Percentiles rank a stretch among this genome's conserved stretches.
Conservation (phyloP, 371 early-diverging fungal species). For the Gilbertella persicaria region DNA sequence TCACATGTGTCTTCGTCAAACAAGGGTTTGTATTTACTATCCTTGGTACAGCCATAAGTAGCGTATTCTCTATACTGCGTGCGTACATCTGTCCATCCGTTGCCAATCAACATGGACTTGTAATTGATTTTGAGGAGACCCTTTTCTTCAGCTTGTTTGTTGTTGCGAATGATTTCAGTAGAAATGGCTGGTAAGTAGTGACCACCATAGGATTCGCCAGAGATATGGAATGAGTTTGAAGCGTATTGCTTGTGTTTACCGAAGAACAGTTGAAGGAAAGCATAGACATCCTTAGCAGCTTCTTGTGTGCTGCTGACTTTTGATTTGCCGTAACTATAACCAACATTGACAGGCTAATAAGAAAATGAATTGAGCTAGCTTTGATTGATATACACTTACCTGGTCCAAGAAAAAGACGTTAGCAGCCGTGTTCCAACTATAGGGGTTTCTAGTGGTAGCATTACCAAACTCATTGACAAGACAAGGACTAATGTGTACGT, state of each 20-base stretch:
- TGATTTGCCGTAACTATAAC: constrained; percentile 74
- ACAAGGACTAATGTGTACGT: constrained; percentile 53
- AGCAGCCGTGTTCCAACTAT: constrained; percentile 83
- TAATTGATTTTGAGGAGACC: constrained; percentile 44
- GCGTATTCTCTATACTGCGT: constrained; percentile 86
- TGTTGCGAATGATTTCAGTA: constrained; percentile 54
- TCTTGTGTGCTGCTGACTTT: constrained; percentile 50
- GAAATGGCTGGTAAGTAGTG: constrained; percentile 84
- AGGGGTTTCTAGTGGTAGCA: constrained; percentile 55
- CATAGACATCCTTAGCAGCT: constrained; percentile 62
- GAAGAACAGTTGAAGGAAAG: constrained; percentile 75
- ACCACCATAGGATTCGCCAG: constrained; percentile 72
- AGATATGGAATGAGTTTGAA: constrained; percentile 40
- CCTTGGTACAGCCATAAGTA: constrained; percentile 74
- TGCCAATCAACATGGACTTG: constrained; percentile 80
- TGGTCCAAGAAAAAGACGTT: constrained; percentile 87
- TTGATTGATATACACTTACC: constrained; percentile 10
- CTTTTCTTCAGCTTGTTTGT: constrained; percentile 7
- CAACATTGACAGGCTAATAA: constrained; percentile 69
- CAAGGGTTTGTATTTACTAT: constrained; percentile 24
- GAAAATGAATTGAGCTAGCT: background rate
- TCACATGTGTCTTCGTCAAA: constrained; percentile 60
- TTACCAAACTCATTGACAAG: constrained; percentile 60
- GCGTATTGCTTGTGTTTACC: constrained; percentile 52
- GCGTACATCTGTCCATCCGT: constrained; percentile 85